Percentiles rank a stretch among this genome's conserved stretches.
phyloP scores from a whole-genome alignment of 2,329 filamentous ascomycete species.

The Torrubiellomyces zombiae region DNA sequence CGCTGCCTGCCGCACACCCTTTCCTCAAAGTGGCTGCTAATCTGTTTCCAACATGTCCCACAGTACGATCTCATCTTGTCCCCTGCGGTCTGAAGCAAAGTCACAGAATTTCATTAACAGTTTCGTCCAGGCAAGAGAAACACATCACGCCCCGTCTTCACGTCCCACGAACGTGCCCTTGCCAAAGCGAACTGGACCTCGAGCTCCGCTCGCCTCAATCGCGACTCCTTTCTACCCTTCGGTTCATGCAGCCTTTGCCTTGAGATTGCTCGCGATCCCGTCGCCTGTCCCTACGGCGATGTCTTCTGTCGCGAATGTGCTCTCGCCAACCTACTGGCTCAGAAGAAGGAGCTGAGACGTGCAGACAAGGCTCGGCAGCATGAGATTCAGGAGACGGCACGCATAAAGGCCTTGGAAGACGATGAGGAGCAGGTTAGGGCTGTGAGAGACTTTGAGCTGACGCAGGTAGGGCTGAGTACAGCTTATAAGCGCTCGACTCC shows the following conservation, averaged over 20 bases:
- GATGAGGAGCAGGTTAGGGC: slow-evolving; percentile 55
- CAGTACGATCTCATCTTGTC: slow-evolving; percentile 21
- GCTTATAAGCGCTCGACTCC: slow-evolving; percentile 21
- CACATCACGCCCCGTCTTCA: slow-evolving; percentile 85
- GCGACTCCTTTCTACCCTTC: slow-evolving; percentile 87
- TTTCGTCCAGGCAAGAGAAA: slow-evolving; percentile 65
- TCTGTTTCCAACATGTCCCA: slow-evolving; percentile 26
- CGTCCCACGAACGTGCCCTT: slow-evolving; percentile 70
- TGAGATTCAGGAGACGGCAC: slow-evolving; percentile 43
- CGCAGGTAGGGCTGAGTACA: slow-evolving; percentile 52
- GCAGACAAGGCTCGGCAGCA: slow-evolving; percentile 49
- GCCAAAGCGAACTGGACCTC: slow-evolving; percentile 71
- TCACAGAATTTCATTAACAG: neutral
- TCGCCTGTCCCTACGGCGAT: slow-evolving; percentile 71
- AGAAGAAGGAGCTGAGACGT: slow-evolving; percentile 82
- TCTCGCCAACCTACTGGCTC: slow-evolving; percentile 73
- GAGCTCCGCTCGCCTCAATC: slow-evolving; percentile 65
- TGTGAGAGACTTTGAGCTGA: slow-evolving; percentile 67
- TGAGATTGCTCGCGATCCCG: slow-evolving; percentile 61
- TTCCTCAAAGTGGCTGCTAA: too few relatives aligned
- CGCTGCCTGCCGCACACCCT: too few relatives aligned
- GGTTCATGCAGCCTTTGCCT: slow-evolving; percentile 80
- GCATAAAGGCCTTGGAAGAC: slow-evolving; percentile 42
- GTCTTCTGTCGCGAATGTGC: slow-evolving; percentile 94
- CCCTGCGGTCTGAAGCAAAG: neutral